phyloP scores from a whole-genome alignment of 2,329 filamentous ascomycete genomes.

The Hypomyces perniciosus region DNA sequence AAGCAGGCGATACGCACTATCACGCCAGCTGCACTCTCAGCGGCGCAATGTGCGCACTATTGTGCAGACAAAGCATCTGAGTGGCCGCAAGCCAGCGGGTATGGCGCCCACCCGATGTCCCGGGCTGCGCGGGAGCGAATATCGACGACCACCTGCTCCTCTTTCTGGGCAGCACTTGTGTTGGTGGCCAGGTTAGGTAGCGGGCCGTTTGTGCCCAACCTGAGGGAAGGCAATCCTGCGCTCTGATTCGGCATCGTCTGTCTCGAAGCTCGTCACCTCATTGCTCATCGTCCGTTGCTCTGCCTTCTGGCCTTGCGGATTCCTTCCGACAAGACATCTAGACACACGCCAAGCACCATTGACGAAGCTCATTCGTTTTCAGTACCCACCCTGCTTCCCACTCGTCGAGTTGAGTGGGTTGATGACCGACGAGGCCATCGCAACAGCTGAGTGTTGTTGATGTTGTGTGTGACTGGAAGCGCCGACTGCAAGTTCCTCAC shows the following conservation, averaged over 20 bases:
- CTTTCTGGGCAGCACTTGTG: constrained; percentile 6
- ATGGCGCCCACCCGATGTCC: constrained; percentile 9
- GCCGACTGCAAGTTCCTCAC: background rate
- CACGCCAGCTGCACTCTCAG: background rate
- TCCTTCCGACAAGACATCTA: constrained; percentile 6
- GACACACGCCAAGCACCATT: constrained; percentile 3
- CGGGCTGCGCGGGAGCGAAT: constrained; percentile 10
- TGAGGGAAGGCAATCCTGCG: constrained; percentile 2
- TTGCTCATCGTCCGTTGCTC: constrained; percentile 7
- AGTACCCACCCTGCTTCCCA: constrained; percentile 8
- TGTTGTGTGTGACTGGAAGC: too few relatives aligned
- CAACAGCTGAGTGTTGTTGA: constrained; percentile 4
- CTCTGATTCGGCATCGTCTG: constrained; percentile 6
- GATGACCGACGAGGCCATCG: constrained; percentile 11
- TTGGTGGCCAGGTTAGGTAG: constrained; percentile 10
- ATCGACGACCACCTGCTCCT: constrained; percentile 3
- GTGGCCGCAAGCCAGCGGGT: constrained; percentile 12
- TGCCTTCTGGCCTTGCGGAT: constrained; percentile 6
- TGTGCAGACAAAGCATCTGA: constrained; percentile 7
- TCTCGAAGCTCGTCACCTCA: constrained; percentile 7
- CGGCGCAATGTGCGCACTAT: constrained; percentile 5
- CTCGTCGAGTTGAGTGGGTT: constrained; percentile 1
- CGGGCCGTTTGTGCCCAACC: constrained; percentile 17
- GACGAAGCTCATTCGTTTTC: constrained; percentile 6
- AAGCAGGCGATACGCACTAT: constrained; percentile 7